These are phyloP conservation scores for Bassia scoparia DNA, from an alignment of 148 eudicot genomes.

Conservation along the genomic window DNA sequence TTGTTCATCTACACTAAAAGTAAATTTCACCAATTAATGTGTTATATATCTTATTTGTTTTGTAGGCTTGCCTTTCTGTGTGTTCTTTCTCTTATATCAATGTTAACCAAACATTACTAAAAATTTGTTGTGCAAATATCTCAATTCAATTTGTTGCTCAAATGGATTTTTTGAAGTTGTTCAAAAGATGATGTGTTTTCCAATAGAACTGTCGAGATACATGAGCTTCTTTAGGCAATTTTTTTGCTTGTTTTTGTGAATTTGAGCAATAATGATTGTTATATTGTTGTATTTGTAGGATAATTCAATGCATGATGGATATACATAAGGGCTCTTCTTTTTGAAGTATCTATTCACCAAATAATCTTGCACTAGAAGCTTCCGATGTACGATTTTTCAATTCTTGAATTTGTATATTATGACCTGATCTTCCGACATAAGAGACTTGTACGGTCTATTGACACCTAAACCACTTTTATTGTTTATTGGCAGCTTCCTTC, in stretches of 20 bases:
- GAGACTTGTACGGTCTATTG: slow-evolving; percentile 1
- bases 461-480: not conserved
- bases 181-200: not conserved
- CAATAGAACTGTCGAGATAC: not conserved
- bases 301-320: slow-evolving; percentile 66
- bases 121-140: not conserved
- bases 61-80: not conserved
- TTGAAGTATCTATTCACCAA: slow-evolving; percentile 60
- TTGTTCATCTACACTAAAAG: no score
- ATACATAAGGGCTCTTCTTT: slow-evolving; percentile 45
- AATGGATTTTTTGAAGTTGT: not conserved
- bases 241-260: slow-evolving; percentile 7
- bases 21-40: not conserved
- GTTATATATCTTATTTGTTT: not conserved
- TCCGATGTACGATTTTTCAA: slow-evolving; percentile 59
- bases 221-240: slow-evolving; percentile 1
- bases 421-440: not conserved
- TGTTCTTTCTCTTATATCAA: not conserved
- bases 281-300: slow-evolving; percentile 44
- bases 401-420: not conserved
- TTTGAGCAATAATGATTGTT: slow-evolving; percentile 16
- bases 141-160: no score
- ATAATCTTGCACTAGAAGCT: slow-evolving; percentile 52
- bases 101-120: not conserved
- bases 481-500: slow-evolving; percentile 61